Base-by-base conservation (phyloP, 768 basidiomycete species). In the Pilatotrama ljubarskyi region DNA sequence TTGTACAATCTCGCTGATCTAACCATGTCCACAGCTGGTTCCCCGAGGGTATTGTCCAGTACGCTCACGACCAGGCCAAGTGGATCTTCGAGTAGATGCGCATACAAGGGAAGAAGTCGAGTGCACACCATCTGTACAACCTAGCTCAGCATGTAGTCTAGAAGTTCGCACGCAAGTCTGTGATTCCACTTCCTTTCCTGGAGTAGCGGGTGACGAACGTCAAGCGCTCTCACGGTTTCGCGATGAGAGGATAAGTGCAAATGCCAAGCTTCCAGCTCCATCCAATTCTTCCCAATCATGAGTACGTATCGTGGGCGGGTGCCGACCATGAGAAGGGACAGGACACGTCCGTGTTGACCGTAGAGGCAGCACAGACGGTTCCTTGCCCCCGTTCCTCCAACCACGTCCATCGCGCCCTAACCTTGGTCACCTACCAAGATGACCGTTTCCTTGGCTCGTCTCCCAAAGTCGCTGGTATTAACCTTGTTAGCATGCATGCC, bases 11-110 rank as follows among this genome's bases (percentile, higher is more conserved):
- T 50, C 35, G 6, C 58, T 73, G 43, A 69, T 51, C 22, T 47
- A 61, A 55, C 22, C 24, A 42, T 54, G 48, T 65, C 3, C 55
- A 26, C 62, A 93, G 91, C 68, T 95, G 93, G 93, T 95, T 95
- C 91, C 88, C 92, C 35, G 92, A 94, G 73, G 91, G 91, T 56
- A 74, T 84, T 56, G 74, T 84, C 60, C 87, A 92, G 77, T 93
- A 90, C 77, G 76, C 77, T 59, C 81, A 80, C 74, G 80, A 82
- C 64, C 74, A 84, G 70, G 84, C 84, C 69, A 68, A 77, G 63
- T 90, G 91, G 90, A 79, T 95, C 74, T 92, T 87, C 74, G 93
- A 95, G 83, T 88, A 82, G 78, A 73, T 55, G 66, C 52, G 18
- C 36, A 49, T 35, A 52, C 47, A 20, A 58, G 56, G 40, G 55